Evolutionary conservation across 306 rosid genomes (phyloP).

Genomic region (Castanea crenata): DNA sequence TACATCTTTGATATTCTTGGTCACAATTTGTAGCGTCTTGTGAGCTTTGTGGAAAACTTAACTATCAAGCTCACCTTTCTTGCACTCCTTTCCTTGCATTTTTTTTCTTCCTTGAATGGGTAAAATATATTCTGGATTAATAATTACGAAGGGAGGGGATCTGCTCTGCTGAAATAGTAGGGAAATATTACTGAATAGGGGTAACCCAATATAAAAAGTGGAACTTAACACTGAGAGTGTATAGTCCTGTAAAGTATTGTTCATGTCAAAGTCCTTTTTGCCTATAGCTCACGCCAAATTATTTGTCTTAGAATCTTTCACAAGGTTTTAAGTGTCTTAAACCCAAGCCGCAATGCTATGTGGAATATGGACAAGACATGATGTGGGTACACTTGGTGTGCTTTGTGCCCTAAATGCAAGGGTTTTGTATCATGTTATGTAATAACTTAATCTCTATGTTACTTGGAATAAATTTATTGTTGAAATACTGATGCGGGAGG

Average conservation of each 20-base stretch:
- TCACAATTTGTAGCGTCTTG: not conserved
- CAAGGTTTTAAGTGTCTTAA: no score
- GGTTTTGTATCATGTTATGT: not conserved
- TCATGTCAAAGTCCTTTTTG: no score
- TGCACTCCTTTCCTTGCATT: not conserved
- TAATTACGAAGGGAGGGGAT: not conserved
- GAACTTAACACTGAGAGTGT: no score
- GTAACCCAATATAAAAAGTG: not conserved
- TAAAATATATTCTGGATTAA: not conserved
- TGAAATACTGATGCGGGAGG: not conserved
- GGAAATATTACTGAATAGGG: not conserved
- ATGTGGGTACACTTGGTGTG: not conserved
- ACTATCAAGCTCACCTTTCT: not conserved
- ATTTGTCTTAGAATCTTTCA: no score
- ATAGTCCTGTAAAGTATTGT: no score
- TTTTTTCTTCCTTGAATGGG: not conserved
- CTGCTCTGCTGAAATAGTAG: not conserved
- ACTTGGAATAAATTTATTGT: not conserved
- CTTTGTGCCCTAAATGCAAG: not conserved
- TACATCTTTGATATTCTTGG: not conserved
- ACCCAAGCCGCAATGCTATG: no score
- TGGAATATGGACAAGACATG: no score
- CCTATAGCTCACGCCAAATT: no score
- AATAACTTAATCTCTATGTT: not conserved
- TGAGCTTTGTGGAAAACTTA: not conserved